Conservation (phyloP, 495 filamentous ascomycete species). For the Penicillium angulare region DNA sequence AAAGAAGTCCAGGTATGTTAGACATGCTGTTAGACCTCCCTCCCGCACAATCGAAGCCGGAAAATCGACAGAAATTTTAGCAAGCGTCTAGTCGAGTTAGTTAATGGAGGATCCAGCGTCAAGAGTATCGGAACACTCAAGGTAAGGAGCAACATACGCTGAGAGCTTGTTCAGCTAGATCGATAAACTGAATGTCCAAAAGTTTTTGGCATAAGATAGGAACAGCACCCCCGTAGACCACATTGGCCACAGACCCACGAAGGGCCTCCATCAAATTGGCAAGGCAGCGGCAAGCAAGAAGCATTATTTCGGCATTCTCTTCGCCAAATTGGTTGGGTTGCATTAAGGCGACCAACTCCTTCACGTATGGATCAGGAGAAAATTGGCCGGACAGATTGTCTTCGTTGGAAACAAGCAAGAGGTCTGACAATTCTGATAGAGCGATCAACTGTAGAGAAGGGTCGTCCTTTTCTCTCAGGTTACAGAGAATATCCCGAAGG, state of each 20-base stretch:
- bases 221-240: conserved; percentile 94
- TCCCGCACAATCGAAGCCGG: conserved; percentile 94
- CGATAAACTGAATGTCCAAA: conserved; percentile 92
- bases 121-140: background rate
- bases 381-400: conserved; percentile 97
- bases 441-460: conserved; percentile 88
- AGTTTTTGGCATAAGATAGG: conserved; percentile 92
- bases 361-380: conserved; percentile 89
- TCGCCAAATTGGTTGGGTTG: conserved; percentile 82
- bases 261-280: conserved; percentile 98
- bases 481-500: conserved; percentile 78
- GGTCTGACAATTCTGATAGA: conserved; percentile 88
- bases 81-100: conserved; percentile 62
- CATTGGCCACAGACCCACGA: conserved; percentile 86
- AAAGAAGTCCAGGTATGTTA: conserved; percentile 96
- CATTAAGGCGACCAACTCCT: conserved; percentile 92
- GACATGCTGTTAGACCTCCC: conserved; percentile 88
- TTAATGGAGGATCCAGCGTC: conserved; percentile 5
- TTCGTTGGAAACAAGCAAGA: conserved; percentile 90
- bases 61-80: conserved; percentile 97
- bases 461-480: conserved; percentile 84
- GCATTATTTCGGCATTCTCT: conserved; percentile 96
- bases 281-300: conserved; percentile 91
- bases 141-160: conserved; percentile 57
- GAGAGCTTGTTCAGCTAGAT: conserved; percentile 93